phyloP scores from a whole-genome alignment of 179 eudicot species.

The Vitellaria paradoxa region DNA sequence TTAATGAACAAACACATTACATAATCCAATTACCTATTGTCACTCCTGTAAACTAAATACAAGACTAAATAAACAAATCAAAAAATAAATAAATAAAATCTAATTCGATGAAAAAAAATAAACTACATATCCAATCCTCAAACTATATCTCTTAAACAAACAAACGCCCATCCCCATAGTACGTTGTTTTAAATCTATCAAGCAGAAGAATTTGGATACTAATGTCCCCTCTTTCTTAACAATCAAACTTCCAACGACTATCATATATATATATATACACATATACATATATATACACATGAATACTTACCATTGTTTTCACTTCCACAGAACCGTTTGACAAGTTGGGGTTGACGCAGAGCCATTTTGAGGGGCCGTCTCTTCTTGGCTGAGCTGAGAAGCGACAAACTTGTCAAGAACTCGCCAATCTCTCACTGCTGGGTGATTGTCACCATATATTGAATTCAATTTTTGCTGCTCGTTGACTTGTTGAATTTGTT shows the following conservation, averaged over 20 bases:
- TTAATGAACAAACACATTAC: too few species aligned
- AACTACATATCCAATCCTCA: too few species aligned
- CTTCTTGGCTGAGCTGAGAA: slow-evolving; percentile 75
- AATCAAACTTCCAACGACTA: slow-evolving; percentile 9
- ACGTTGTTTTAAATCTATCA: slow-evolving; percentile 21
- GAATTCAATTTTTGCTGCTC: slow-evolving; percentile 11
- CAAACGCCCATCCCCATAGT: too few species aligned
- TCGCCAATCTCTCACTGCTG: slow-evolving; percentile 62
- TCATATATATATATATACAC: not conserved
- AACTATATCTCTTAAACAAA: too few species aligned
- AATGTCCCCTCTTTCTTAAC: not conserved
- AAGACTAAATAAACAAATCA: too few species aligned
- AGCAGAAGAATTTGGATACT: slow-evolving; percentile 25
- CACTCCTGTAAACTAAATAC: too few species aligned
- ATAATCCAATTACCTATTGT: too few species aligned
- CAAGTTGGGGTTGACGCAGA: slow-evolving; percentile 37
- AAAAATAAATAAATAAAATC: too few species aligned
- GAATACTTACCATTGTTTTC: slow-evolving; percentile 3
- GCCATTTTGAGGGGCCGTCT: slow-evolving; percentile 27
- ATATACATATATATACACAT: not conserved
- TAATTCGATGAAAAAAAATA: too few species aligned
- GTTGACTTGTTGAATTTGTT: too few species aligned
- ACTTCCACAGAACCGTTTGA: slow-evolving; percentile 47
- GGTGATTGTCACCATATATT: slow-evolving; percentile 5
- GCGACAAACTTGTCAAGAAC: slow-evolving; percentile 84